These are phyloP conservation scores for Cystofilobasidium macerans DNA, from an alignment of 768 basidiomycete genomes.

Conservation along the genomic window DNA sequence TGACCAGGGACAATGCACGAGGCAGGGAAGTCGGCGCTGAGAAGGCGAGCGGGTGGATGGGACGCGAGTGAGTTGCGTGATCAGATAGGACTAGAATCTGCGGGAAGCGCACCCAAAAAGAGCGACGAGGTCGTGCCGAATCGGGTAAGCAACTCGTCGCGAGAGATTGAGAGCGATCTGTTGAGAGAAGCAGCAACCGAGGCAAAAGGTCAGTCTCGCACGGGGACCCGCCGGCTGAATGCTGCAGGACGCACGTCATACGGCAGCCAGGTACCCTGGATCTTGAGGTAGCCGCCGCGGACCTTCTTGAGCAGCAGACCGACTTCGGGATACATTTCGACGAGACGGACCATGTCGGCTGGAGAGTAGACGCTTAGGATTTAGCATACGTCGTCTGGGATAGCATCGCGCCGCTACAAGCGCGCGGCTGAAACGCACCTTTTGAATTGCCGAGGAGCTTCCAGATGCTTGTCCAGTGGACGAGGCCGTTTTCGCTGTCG, in stretches of 20 bases:
- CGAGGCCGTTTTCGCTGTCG: constrained; percentile 85
- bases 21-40: constrained; percentile 5
- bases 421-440: constrained; percentile 28
- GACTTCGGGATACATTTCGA: constrained; percentile 80
- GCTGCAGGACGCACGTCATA: constrained; percentile 50
- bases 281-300: constrained; percentile 55
- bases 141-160: constrained; percentile 70
- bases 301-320: constrained; percentile 50
- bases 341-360: constrained; percentile 85
- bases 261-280: constrained; percentile 90
- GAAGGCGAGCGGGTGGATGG: background rate
- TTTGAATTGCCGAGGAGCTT: constrained; percentile 42
- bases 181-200: no score
- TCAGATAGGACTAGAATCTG: no score
- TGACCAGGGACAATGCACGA: constrained; percentile 69
- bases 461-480: constrained; percentile 89
- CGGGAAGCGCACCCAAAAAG: constrained; percentile 57
- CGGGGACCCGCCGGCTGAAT: no score
- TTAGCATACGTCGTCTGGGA: background rate
- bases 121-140: constrained; percentile 74
- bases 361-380: constrained; percentile 14
- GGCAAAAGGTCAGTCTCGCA: no score
- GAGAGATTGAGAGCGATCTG: constrained; percentile 25
- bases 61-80: background rate
- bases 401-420: no score